phyloP scores from a whole-genome alignment of 163 green algal species.

The Scenedesmus sp. region DNA sequence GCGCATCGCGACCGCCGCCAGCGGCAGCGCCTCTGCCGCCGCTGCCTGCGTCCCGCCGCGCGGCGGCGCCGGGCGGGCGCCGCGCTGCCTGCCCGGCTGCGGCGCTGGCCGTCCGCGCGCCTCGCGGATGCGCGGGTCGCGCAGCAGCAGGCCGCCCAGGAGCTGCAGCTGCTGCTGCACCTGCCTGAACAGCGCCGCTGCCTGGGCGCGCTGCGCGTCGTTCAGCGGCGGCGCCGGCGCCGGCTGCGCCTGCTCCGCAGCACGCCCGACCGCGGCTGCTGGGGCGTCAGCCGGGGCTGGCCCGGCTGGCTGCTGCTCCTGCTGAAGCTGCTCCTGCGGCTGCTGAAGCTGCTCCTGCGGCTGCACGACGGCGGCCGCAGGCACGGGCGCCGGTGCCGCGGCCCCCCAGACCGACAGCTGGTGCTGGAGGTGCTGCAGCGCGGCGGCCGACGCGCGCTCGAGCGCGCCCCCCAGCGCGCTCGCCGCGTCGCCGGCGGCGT shows the following conservation, averaged over 20 bases:
- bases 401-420: too few relatives aligned
- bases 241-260: neutral
- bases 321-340: slow-evolving; percentile 9
- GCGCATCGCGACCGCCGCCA: slow-evolving; percentile 15
- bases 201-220: slow-evolving; percentile 6
- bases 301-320: neutral
- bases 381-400: too few relatives aligned
- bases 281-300: neutral
- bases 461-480: too few relatives aligned
- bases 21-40: slow-evolving; percentile 27
- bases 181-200: neutral
- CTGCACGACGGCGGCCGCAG: neutral
- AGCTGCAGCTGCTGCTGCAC: slow-evolving; percentile 35
- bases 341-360: neutral
- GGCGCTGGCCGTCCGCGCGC: neutral
- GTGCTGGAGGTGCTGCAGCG: too few relatives aligned
- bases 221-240: slow-evolving; percentile 16
- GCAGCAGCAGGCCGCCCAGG: slow-evolving; percentile 9
- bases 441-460: too few relatives aligned
- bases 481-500: neutral
- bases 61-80: too few relatives aligned
- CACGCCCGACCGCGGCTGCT: neutral
- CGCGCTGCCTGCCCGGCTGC: neutral
- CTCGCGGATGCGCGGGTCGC: neutral
- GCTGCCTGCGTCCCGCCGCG: neutral